Conservation (phyloP, 192 early-diverging fungal species). For the Coemansia furcata region DNA sequence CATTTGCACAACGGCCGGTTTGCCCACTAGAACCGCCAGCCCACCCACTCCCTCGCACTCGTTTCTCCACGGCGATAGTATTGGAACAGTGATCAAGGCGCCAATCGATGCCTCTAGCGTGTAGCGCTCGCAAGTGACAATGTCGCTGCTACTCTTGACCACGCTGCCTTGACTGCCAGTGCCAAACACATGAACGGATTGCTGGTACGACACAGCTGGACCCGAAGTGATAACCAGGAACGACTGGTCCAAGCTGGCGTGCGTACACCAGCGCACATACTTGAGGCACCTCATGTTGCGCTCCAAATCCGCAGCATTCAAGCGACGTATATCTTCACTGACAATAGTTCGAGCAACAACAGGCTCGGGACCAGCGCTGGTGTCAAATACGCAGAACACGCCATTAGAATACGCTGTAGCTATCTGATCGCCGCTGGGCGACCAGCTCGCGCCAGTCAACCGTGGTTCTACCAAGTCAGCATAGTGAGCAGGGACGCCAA, state of each 20-base stretch:
- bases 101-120: slow-evolving; percentile 4
- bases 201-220: slow-evolving; percentile 12
- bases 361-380: slow-evolving; percentile 3
- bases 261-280: slow-evolving; percentile 37
- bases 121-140: slow-evolving; percentile 3
- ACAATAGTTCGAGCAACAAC: slow-evolving; percentile 19
- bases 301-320: slow-evolving; percentile 5
- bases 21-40: slow-evolving; percentile 11
- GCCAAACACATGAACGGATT: slow-evolving; percentile 13
- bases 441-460: slow-evolving; percentile 37
- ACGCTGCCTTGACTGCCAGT: neutral
- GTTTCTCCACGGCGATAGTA: slow-evolving; percentile 28
- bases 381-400: slow-evolving; percentile 32
- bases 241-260: slow-evolving; percentile 16
- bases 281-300: slow-evolving; percentile 11
- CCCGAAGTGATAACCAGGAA: slow-evolving; percentile 38
- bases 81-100: slow-evolving; percentile 13
- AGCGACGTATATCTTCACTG: neutral
- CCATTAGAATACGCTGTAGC: slow-evolving; percentile 32
- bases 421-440: slow-evolving; percentile 28
- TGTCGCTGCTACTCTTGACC: slow-evolving; percentile 17
- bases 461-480: neutral
- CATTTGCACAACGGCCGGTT: slow-evolving; percentile 3
- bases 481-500: neutral
- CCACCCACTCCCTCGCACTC: slow-evolving; percentile 22